Base-by-base conservation (phyloP, 2,329 filamentous ascomycete genomes). In the Exophiala aquamarina region DNA sequence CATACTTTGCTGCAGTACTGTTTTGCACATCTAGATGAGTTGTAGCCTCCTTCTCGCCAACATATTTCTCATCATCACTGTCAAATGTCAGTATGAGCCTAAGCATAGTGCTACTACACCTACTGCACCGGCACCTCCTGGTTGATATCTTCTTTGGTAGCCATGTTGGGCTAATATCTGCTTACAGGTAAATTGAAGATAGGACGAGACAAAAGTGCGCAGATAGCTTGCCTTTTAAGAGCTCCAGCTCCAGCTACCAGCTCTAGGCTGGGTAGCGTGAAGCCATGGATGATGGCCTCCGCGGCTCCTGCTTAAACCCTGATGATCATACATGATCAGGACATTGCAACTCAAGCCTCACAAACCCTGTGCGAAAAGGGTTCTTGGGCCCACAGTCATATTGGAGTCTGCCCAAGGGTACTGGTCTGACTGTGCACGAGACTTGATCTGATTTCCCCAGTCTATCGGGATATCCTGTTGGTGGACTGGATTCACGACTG, bases 1-100 rank as follows among this genome's bases (percentile, higher is more conserved):
- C 40, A 17, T 47, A 53, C 50, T 53, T 53, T 39, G 50, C 50
- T 9, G 50, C 34, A 11, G 38, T 26, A 31, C 41, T 53, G 19
- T 44, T 37, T 8, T 46, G 17, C 17, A 49, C 10, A 18, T 53
- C 46, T 21, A 53, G 28, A 29, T 49, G 43, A 14, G 32, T 18
- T 18, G 42, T 39, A 17, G 29, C 38, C 14, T 46, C 36, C 33
- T 49, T 49, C 29, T 53, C 45, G 11, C 37, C 46, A 14, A 53
- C 21, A 14, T 49, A 36, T 34, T 53, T 53, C 31, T 53, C 50
- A 14, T 49, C 46, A 7, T 37, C 49, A n/a, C 32, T 39, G 19
- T 20, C 5, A 18, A 21, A 6, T 37, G 18, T 18, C 35, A 18
- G 35, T 4, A 37, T 20, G 14, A 7, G 18, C 14, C 14, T 7